Conservation (phyloP, 768 basidiomycete genomes). For the Russula lepida region DNA sequence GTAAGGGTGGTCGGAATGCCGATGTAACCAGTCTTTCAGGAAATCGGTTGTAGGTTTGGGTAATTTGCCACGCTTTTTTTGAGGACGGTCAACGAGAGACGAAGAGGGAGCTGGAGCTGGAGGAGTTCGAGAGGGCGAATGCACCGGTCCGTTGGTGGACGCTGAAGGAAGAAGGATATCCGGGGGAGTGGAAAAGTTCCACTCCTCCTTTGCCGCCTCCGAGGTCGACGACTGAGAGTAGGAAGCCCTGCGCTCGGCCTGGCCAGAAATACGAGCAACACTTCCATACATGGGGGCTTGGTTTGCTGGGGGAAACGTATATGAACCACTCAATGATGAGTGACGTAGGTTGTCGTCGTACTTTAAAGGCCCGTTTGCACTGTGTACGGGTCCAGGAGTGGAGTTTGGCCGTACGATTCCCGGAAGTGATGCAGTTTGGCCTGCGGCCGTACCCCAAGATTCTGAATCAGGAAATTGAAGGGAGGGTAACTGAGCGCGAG, state of each 20-base stretch:
- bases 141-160: conserved; percentile 31
- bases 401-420: conserved; percentile 22
- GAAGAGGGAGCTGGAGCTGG: conserved; percentile 35
- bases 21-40: conserved; percentile 81
- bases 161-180: conserved; percentile 45
- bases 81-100: conserved; percentile 64
- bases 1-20: conserved; percentile 84
- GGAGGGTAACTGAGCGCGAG: conserved; percentile 44
- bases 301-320: conserved; percentile 20
- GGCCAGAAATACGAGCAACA: conserved; percentile 63
- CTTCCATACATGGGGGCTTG: conserved; percentile 43
- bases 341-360: conserved; percentile 68
- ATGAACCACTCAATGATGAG: conserved; percentile 50
- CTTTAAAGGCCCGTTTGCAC: conserved; percentile 39
- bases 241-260: conserved; percentile 54
- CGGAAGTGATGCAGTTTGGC: conserved; percentile 16
- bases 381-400: conserved; percentile 19
- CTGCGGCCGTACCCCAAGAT: conserved; percentile 12
- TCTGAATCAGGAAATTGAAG: conserved; percentile 24
- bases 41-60: conserved; percentile 88
- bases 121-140: conserved; percentile 45
- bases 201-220: conserved; percentile 54
- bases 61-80: conserved; percentile 78
- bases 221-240: conserved; percentile 27
- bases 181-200: conserved; percentile 53